Conservation (phyloP, 31 red algal species). For the Odonthalia washingtoniensis region DNA sequence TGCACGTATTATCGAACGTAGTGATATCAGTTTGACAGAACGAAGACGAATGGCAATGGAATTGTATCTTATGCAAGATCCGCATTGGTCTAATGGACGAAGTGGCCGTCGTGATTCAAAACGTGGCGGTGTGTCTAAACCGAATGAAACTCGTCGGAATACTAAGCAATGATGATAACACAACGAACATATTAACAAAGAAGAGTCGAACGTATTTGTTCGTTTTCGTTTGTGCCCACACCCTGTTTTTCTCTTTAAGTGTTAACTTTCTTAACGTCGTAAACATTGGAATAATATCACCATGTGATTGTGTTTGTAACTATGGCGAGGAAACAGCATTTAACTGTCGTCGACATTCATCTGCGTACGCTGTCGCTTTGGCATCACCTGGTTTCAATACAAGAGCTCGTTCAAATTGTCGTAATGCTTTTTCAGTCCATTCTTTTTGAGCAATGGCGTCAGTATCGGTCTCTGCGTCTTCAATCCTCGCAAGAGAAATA, state of each 20-base stretch:
- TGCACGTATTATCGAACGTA: slow-evolving; percentile 57
- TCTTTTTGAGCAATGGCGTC: slow-evolving; percentile 1
- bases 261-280: too few relatives aligned
- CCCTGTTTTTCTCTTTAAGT: too few relatives aligned
- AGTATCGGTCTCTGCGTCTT: background rate
- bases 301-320: too few relatives aligned
- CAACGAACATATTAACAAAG: too few relatives aligned
- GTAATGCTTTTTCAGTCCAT: slow-evolving; percentile 40
- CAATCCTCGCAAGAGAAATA: slow-evolving; percentile 55
- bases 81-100: background rate
- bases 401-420: slow-evolving; percentile 45
- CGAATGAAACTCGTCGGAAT: too few relatives aligned
- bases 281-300: too few relatives aligned
- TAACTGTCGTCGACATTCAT: slow-evolving; percentile 51
- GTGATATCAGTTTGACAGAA: slow-evolving; percentile 37
- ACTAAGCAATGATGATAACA: too few relatives aligned
- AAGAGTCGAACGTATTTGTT: too few relatives aligned
- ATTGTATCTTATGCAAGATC: slow-evolving; percentile 67
- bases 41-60: slow-evolving; percentile 55
- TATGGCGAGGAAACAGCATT: too few relatives aligned
- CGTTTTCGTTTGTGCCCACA: too few relatives aligned
- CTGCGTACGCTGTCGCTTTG: slow-evolving; percentile 49
- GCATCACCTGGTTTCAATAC: slow-evolving; percentile 57
- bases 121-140: too few relatives aligned
- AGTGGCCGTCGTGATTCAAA: background rate